Conservation (phyloP, 176 grass and related monocot species). For the Oryza nivara region DNA sequence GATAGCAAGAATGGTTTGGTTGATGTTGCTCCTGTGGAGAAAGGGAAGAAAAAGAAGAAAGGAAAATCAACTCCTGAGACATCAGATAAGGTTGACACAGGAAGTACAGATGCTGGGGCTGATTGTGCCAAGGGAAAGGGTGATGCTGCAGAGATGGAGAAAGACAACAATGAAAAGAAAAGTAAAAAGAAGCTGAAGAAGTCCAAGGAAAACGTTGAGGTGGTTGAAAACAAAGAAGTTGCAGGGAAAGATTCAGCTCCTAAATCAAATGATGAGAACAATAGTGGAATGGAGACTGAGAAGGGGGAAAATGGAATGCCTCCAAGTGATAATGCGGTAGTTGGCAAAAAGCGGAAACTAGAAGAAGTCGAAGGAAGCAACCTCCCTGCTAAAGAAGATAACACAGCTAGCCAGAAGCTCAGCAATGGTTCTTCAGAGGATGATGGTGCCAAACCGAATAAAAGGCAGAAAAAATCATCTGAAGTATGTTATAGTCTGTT, state of each 20-base stretch:
- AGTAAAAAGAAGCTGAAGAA: constrained; percentile 57
- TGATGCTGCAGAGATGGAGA: constrained; percentile 29
- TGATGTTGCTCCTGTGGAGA: constrained; percentile 37
- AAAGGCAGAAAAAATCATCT: constrained; percentile 66
- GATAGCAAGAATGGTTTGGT: constrained; percentile 14
- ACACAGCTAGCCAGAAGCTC: constrained; percentile 27
- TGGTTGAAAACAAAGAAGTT: constrained; percentile 49
- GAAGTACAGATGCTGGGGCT: constrained; percentile 7
- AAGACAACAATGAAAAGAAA: constrained; percentile 48
- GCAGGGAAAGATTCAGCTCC: constrained; percentile 33
- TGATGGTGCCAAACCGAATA: constrained; percentile 46
- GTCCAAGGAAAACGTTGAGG: constrained; percentile 50
- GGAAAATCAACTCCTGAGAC: constrained; percentile 40
- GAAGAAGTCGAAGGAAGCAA: constrained; percentile 46
- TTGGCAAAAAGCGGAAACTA: constrained; percentile 63
- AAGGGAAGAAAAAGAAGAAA: constrained; percentile 73
- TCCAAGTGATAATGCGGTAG: constrained; percentile 44
- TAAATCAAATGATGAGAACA: constrained; percentile 45
- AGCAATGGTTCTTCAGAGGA: constrained; percentile 44
- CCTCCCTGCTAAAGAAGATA: constrained; percentile 35
- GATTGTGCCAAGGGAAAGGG: constrained; percentile 23
- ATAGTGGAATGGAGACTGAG: constrained; percentile 42
- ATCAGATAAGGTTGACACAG: constrained; percentile 39
- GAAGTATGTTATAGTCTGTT: constrained; percentile 54
- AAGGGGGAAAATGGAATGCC: constrained; percentile 42